Base-by-base conservation (phyloP, 2,329 filamentous ascomycete species). In the Clonostachys solani region DNA sequence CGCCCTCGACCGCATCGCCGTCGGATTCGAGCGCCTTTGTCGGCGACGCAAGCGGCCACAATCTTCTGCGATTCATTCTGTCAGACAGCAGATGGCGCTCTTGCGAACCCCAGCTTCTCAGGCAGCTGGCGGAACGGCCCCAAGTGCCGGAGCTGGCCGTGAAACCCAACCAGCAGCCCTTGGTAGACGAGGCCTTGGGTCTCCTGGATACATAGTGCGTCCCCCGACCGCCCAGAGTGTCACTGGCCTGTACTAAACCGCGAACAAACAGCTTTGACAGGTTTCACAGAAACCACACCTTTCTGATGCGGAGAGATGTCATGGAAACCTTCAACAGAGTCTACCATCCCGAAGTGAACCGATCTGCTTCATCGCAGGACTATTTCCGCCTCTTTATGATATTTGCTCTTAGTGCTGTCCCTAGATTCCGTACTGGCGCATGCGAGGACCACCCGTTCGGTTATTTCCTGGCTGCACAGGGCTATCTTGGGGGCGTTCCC, bases 381-480 rank as follows among this genome's bases (percentile, higher is more conserved):
- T 44, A 44, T 33, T 44, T 44, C 18, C 42, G 23, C 23, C 23
- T 29, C 23, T 29, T 29, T 29, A 29, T 29, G 23, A 29, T 40
- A 40, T 40, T 40, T 15, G 37, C 37, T 40, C 37, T 40, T 18
- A 40, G 37, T 12, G 37, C n/a, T 18, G 60, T 69, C 12, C 60
- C 64, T 9, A 53, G 61, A 0, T 64, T 64, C 48, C 59, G 66
- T 5, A 57, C 54, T 9, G 61, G 62, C 6, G 40, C 50, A 3
- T 58, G 59, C 33, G 17, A 50, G 9, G 55, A 66, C 33, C 66
- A 71, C 52, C 68, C 69, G 2, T 67, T 64, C 49, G 66, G 67
- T 9, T 72, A 67, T 47, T 72, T 64, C 42, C 57, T 64, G 10
- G 58, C 68, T 2, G 68, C 69, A 2, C 56, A 66, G 50, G 51